Conservation (phyloP, 352 stramenopile species). For the Phytophthora europaea region DNA sequence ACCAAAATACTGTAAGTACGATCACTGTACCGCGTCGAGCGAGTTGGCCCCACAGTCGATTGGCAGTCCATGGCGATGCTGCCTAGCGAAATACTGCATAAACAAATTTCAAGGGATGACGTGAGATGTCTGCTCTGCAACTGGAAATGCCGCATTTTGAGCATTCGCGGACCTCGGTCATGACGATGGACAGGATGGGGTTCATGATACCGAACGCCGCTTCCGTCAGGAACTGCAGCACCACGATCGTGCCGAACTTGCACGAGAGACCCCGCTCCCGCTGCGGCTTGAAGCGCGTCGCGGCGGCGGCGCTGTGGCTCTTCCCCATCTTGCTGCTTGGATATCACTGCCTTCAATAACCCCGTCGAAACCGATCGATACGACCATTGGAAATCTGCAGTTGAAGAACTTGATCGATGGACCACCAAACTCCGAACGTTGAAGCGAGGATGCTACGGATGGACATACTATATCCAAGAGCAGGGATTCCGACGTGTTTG, state of each 20-base stretch:
- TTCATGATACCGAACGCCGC: conserved; percentile 78
- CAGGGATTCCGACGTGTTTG: too few species aligned
- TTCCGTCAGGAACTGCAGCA: conserved; percentile 65
- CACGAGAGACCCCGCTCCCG: conserved; percentile 35
- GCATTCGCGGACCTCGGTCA: conserved; percentile 58
- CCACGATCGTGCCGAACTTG: conserved; percentile 58
- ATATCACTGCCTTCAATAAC: conserved; percentile 1
- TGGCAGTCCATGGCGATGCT: conserved; percentile 51
- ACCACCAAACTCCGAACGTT: too few species aligned
- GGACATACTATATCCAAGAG: too few species aligned
- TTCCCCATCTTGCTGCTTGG: conserved; percentile 19
- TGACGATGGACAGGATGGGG: conserved; percentile 77
- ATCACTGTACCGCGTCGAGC: conserved; percentile 44
- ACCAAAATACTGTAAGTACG: neutral
- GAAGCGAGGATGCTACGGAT: too few species aligned
- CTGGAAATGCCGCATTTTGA: neutral
- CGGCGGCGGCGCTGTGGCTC: neutral
- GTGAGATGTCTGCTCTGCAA: conserved; percentile 8
- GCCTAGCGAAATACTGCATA: conserved; percentile 79
- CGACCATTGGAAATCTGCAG: neutral
- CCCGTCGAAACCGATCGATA: neutral
- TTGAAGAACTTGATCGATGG: too few species aligned
- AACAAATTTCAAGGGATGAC: neutral
- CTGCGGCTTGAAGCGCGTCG: conserved; percentile 8
- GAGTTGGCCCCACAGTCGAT: conserved; percentile 76